A percentile compares a stretch with the other conserved stretches of the same genome.
Conservation (phyloP, 441 rosid genomes). For the Erodium moschatum region DNA sequence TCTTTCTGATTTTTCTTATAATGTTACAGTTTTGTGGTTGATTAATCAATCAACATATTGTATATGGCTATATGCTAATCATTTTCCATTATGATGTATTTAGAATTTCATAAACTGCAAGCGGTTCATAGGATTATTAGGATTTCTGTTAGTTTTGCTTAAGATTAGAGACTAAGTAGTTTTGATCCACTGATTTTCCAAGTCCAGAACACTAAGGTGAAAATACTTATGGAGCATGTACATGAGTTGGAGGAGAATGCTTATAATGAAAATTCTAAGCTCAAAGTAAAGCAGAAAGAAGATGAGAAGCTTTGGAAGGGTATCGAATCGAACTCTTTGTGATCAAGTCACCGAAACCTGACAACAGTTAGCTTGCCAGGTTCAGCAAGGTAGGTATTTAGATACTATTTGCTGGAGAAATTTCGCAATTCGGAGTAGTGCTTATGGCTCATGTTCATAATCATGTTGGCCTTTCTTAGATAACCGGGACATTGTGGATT, state of each 20-base stretch:
- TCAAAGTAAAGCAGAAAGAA: conserved; percentile 76
- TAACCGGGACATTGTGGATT: not conserved
- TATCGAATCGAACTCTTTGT: conserved; percentile 64
- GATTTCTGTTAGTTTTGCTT: not conserved
- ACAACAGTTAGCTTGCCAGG: conserved; percentile 62
- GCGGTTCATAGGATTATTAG: not conserved
- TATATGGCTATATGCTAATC: too few species aligned
- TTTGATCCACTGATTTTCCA: conserved; percentile 12
- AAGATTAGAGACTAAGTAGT: conserved; percentile 15
- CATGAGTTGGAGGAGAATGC: conserved; percentile 67
- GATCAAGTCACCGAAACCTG: conserved; percentile 82
- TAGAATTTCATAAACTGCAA: not conserved
- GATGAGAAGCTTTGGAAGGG: conserved; percentile 94
- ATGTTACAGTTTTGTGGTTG: not conserved
- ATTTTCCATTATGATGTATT: too few species aligned
- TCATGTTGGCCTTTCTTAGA: conserved; percentile 13
- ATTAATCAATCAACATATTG: not conserved
- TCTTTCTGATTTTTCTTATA: not conserved
- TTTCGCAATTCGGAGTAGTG: conserved; percentile 8
- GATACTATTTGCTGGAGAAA: conserved; percentile 6
- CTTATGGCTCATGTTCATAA: conserved; percentile 14
- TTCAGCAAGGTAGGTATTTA: conserved; percentile 56
- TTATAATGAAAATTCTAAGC: conserved; percentile 81
- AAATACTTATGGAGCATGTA: conserved; percentile 56
- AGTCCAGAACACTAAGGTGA: conserved; percentile 62